Percentiles rank a stretch among this genome's conserved stretches.
phyloP scores from a whole-genome alignment of 2,329 filamentous ascomycete genomes.

The Fusarium palustre region DNA sequence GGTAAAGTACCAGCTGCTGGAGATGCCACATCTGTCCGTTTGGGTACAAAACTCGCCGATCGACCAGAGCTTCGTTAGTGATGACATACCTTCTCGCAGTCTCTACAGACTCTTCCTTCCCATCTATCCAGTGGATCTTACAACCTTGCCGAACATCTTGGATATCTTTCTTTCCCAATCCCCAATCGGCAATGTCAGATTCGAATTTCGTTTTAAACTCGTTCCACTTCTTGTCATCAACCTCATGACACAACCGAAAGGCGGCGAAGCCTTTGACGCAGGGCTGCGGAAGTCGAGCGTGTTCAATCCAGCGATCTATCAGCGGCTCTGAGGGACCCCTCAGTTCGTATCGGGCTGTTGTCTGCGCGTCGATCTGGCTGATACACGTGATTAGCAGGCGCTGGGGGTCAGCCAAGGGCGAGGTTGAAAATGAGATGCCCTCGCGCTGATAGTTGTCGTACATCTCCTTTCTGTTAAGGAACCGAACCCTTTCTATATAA shows the following conservation, averaged over 20 bases:
- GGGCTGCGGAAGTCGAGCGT: background rate
- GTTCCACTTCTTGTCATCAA: slow-evolving; percentile 42
- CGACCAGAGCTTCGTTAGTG: background rate
- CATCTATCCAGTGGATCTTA: slow-evolving; percentile 45
- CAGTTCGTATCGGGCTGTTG: slow-evolving; percentile 27
- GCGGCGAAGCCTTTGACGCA: slow-evolving; percentile 17
- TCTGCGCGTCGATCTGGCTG: slow-evolving; percentile 26
- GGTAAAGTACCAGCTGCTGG: too few relatives aligned
- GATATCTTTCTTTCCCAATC: slow-evolving; percentile 12
- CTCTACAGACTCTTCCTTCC: slow-evolving; percentile 13
- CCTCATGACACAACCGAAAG: slow-evolving; percentile 39
- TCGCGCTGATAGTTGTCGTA: background rate
- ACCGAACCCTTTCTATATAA: slow-evolving; percentile 11
- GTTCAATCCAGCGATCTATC: slow-evolving; percentile 28
- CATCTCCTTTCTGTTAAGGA: slow-evolving; percentile 12
- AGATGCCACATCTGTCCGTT: too few relatives aligned
- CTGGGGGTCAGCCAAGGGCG: slow-evolving; percentile 10
- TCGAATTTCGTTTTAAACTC: slow-evolving; percentile 45
- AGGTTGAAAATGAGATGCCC: background rate
- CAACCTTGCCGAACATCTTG: slow-evolving; percentile 29
- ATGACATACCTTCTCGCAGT: slow-evolving; percentile 37
- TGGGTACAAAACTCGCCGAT: too few relatives aligned
- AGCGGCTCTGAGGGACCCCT: background rate
- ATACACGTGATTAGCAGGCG: background rate
- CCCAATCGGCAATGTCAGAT: slow-evolving; percentile 45